Percentiles rank a stretch among this genome's conserved stretches.
Conservation (phyloP, 164 flowering plant genomes). For the Stephania cephalantha region DNA sequence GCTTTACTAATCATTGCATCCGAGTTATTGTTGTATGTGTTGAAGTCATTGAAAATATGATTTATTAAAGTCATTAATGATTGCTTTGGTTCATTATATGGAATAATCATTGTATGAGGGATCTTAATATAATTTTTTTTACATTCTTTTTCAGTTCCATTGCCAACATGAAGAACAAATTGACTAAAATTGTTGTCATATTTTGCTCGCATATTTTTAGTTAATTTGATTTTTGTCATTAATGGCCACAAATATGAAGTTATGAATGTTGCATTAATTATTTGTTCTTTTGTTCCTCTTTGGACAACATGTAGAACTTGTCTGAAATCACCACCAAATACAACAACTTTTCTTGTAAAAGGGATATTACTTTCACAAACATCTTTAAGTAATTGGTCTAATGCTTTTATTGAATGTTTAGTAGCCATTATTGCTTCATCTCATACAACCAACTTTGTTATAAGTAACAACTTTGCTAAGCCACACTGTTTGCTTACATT, state of each 20-base stretch:
- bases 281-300: neutral
- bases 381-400: no score
- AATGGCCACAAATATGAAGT: neutral
- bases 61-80: neutral
- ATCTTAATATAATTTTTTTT: neutral
- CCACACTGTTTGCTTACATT: no score
- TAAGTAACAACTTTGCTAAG: no score
- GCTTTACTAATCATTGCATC: neutral
- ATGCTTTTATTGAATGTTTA: no score
- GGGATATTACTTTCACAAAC: no score
- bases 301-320: constrained; percentile 6
- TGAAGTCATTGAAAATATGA: neutral
- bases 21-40: no score
- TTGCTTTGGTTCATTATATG: neutral
- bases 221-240: no score
- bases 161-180: neutral
- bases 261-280: neutral
- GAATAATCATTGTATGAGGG: neutral
- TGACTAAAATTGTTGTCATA: neutral
- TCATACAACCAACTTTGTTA: no score
- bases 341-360: constrained; percentile 15
- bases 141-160: neutral
- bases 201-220: neutral
- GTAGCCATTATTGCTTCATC: no score
- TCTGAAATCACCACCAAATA: neutral